Evolutionary conservation across 1,139 yeast species (phyloP), one percentile per base, ranked within the genome.

Genomic region (Candida anutae): DNA sequence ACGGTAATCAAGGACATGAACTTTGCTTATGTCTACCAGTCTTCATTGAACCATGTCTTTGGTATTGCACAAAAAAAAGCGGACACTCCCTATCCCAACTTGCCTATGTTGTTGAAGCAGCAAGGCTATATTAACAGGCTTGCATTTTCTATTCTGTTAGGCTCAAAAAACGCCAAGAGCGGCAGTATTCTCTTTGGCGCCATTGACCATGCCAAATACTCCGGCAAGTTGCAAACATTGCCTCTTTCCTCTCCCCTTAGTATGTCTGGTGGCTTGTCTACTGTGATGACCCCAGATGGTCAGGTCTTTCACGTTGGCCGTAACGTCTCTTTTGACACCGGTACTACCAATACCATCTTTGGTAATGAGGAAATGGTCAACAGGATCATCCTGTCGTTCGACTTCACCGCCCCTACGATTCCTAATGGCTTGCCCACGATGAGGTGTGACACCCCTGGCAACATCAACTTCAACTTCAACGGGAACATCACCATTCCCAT

Each of bases 31-130:
- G n/a, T n/a, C n/a, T n/a, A 67, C 39, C 44, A 48, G 4, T 68
- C 68, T 40, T 68, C 78, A 8, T 49, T 63, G 5, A 63, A 64
- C 30, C 79, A 80, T 29, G 79, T 77, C 16, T 52, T 76, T 26
- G 85, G 84, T 20, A 69, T 77, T 34, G 81, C 81, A n/a, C n/a
- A n/a, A n/a, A n/a, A n/a, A n/a, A n/a, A n/a, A n/a, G n/a, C n/a
- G n/a, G n/a, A n/a, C n/a, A n/a, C n/a, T n/a, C n/a, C n/a, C n/a
- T n/a, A n/a, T n/a, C n/a, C n/a, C n/a, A n/a, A n/a, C 10, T 20
- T 20, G 6, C 22, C 12, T n/a, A 6, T 6, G 12, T 5, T 46
- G 17, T 43, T 57, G 40, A 46, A 48, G 30, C 29, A 42, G 3
- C 42, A 43, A 22, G 62, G 62, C 2, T 32, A 35, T 25, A 54